phyloP scores from a whole-genome alignment of 2,329 filamentous ascomycete species.

The Bipolaris cookei region DNA sequence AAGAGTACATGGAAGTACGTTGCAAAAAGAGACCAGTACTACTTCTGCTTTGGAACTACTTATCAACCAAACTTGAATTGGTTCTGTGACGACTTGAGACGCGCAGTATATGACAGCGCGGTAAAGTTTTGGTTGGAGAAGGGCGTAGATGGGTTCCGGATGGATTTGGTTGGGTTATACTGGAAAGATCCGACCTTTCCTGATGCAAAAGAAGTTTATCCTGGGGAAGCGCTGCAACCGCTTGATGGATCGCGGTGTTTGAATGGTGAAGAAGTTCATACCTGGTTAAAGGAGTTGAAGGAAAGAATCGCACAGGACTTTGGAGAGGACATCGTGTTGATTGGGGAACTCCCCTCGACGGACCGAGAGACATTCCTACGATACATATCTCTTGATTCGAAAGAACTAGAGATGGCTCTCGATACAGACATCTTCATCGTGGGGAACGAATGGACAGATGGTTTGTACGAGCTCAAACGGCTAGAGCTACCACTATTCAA shows the following conservation, averaged over 20 bases:
- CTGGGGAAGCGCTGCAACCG: not conserved
- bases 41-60: conserved; percentile 55
- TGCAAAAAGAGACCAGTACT: conserved; percentile 46
- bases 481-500: conserved; percentile 35
- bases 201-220: conserved; percentile 3
- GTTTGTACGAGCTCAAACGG: not conserved
- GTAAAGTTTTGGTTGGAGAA: conserved; percentile 1
- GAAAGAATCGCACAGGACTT: not conserved
- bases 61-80: conserved; percentile 58
- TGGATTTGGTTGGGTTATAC: conserved; percentile 1
- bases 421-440: conserved; percentile 3
- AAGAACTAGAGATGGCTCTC: conserved; percentile 1
- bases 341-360: not conserved
- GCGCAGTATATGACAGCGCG: not conserved
- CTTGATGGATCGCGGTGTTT: not conserved
- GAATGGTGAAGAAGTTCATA: not conserved
- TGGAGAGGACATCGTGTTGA: not conserved
- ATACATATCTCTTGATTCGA: not conserved
- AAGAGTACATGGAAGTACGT: conserved; percentile 50
- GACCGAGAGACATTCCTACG: conserved; percentile 2
- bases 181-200: conserved; percentile 2
- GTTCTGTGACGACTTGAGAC: conserved; percentile 28
- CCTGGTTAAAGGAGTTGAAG: not conserved
- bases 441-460: not conserved
- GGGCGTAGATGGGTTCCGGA: not conserved